A percentile compares a stretch with the other conserved stretches of the same genome.
phyloP scores from a whole-genome alignment of 208 protist species.

The Trichomonas gallinae region DNA sequence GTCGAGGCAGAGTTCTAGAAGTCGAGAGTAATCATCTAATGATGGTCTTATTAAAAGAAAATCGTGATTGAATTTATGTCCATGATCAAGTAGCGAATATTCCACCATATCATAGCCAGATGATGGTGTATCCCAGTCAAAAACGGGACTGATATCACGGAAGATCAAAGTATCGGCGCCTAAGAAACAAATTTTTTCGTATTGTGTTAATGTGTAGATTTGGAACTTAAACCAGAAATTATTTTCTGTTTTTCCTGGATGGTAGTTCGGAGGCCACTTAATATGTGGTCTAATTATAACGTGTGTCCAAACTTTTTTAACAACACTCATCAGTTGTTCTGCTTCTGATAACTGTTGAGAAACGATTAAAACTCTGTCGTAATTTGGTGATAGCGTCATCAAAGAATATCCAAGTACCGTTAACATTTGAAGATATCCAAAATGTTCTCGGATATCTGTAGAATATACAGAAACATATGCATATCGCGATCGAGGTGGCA shows the following conservation, averaged over 20 bases:
- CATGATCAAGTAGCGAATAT: too few relatives aligned
- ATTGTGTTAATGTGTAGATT: background rate
- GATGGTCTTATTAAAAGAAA: background rate
- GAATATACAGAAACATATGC: background rate
- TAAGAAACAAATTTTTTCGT: background rate
- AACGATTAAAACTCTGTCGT: background rate
- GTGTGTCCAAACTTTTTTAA: background rate
- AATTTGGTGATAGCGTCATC: background rate
- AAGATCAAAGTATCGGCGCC: background rate
- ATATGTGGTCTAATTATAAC: background rate
- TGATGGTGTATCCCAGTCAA: background rate
- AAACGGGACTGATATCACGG: background rate
- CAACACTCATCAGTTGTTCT: background rate
- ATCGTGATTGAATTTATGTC: background rate
- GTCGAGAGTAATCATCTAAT: background rate
- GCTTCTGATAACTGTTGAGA: background rate
- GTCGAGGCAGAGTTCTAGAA: background rate
- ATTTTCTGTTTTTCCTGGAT: background rate
- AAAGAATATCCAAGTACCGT: background rate
- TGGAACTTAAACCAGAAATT: background rate
- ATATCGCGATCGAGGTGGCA: background rate
- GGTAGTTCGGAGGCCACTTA: background rate
- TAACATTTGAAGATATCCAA: background rate
- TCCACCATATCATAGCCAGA: background rate
- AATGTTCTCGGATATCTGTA: background rate